A percentile compares a stretch with the other conserved stretches of the same genome.
phyloP scores from a whole-genome alignment of 23 red algal genomes.

The Gracilaria vermiculophylla region DNA sequence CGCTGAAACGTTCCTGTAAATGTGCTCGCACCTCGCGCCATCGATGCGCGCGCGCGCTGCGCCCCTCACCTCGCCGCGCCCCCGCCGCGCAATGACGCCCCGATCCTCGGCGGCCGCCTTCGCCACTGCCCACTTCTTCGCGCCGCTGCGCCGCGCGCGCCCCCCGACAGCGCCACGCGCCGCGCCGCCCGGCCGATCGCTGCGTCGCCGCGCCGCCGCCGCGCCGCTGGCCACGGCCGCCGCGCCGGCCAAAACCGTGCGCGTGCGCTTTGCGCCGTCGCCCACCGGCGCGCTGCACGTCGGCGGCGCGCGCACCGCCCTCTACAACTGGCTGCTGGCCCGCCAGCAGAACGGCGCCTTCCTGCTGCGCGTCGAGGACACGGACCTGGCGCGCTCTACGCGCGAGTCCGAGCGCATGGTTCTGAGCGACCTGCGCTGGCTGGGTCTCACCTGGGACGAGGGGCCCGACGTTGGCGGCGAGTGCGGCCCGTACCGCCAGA shows the following conservation, averaged over 20 bases:
- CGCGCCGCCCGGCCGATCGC: background rate
- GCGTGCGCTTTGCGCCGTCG: conserved; percentile 95
- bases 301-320: conserved; percentile 92
- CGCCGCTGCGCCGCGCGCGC: background rate
- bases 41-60: background rate
- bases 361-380: conserved; percentile 93
- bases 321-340: conserved; percentile 96
- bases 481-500: conserved; percentile 86
- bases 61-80: background rate
- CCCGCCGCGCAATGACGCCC: background rate
- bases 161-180: background rate
- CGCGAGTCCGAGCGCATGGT: conserved; percentile 79
- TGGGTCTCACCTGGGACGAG: conserved; percentile 94
- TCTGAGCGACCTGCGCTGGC: conserved; percentile 84
- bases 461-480: conserved; percentile 79
- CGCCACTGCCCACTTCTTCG: background rate
- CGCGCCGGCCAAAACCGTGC: conserved; percentile 5
- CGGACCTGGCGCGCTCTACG: conserved; percentile 89
- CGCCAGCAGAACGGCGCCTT: conserved; percentile 78
- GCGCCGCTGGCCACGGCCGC: conserved; percentile 24
- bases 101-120: background rate
- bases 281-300: conserved; percentile 95
- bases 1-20: no score
- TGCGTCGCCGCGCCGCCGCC: background rate
- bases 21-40: no score